Base-by-base conservation (phyloP, 805 yeast species). In the Lachancea kluyveri region DNA sequence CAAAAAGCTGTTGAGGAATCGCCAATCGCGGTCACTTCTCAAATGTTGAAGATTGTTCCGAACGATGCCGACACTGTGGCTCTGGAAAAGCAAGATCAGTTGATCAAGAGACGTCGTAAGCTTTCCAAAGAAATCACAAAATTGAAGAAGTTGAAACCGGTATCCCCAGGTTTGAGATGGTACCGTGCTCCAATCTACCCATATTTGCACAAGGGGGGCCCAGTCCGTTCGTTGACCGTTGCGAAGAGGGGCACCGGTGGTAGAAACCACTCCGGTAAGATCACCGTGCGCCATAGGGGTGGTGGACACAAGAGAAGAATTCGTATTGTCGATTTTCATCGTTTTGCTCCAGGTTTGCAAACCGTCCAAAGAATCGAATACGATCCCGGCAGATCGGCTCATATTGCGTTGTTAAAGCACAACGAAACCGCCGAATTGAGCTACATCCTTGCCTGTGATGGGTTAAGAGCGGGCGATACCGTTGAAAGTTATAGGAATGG, bases 261-360 rank as follows among this genome's bases (percentile, higher is more conserved):
- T 43, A 79, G 98, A 65, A 88, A 90, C 59, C 68, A 81, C 59
- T 67, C 81, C 4, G 98, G 98, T 45, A 72, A 74, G 45, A 85
- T 92, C 49, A 86, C 95, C 4, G 81, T 85, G 28, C 76, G 98
- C 55, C 96, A 92, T 59, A 77, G 94, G 59, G 98, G 97, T 57
- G 98, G 98, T 50, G 97, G 97, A 21, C 92, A 83, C 57, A 84
- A 83, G 59, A 79, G 90, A 52, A 76, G 98, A 60, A 70, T 84
- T 23, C 74, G 98, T 49, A 57, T 84, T 20, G 70, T 92, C 14
- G 98, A 92, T 60, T 79, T 78, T 50, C 63, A 67, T 46, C 73
- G 98, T 52, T 49, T 57, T 23, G 70, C 57, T 3, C 61, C 77
- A 1, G 97, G 96, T 17, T 71, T 69, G 26, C 92, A 85, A 48